Evolutionary conservation across 208 protist genomes (phyloP), one percentile per base, ranked within the genome.

Genomic region (Leishmania aethiopica): DNA sequence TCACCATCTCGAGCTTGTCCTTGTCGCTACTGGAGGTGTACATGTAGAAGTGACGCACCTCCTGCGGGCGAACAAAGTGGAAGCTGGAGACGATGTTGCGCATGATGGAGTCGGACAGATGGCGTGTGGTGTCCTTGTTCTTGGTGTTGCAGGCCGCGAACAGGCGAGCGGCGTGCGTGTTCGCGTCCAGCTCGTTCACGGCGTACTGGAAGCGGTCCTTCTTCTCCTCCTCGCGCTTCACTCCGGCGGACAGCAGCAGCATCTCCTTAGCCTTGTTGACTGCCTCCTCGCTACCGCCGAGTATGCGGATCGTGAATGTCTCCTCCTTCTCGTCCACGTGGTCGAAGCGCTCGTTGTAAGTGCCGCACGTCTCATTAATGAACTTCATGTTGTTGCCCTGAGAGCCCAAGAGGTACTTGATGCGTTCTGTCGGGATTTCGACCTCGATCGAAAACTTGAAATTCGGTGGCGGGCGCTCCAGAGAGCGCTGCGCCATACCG

Each of bases 151-250:
- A 92, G n/a, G 92, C 92, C n/a, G 82, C 83, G 45, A 98, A 85
- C 64, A 93, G 77, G 62, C 88, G 85, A 19, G 86, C 92, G 53
- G 95, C 87, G 78, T 81, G 88, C n/a, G 84, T 88, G 86, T 98
- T 95, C 62, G 83, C 86, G 59, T 89, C 87, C n/a, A 96, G 85
- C 85, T 98, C 95, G 81, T 96, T 96, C 32, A 90, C 88, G 37
- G 91, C 90, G 80, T 98, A 96, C 90, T 93, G 84, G 80, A 95
- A 92, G 75, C 95, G 93, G 53, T 92, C 81, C 81, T 93, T 90
- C 82, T 94, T 88, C 75, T 97, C 86, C 81, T 92, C 86, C 84
- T 93, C 88, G 35, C 88, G 87, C 77, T 80, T 92, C 67, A 95
- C 88, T 62, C 92, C 93, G 55, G 92, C 89, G 11, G 69, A 85